Evolutionary conservation across 805 yeast genomes (phyloP).

Genomic region (Saccharomycopsis guyanensis): DNA sequence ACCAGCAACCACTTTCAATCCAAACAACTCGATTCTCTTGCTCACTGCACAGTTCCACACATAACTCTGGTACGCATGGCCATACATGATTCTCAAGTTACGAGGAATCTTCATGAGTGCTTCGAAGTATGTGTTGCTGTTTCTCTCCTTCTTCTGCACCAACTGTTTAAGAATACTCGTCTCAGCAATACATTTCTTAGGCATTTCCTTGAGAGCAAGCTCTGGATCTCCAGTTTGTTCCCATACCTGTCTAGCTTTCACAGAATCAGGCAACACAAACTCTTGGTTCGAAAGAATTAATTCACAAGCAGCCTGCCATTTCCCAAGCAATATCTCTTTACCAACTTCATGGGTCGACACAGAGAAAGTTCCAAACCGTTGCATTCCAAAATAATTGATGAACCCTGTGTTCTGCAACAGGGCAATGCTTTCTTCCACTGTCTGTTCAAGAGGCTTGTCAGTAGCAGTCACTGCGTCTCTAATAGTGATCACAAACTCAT

Average conservation of each 20-base stretch:
- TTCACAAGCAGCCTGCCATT: slow-evolving; percentile 77
- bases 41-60: slow-evolving; percentile 89
- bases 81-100: slow-evolving; percentile 88
- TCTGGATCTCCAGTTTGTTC: slow-evolving; percentile 59
- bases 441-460: slow-evolving; percentile 28
- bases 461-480: slow-evolving; percentile 50
- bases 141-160: slow-evolving; percentile 40
- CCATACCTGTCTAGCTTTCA: slow-evolving; percentile 81
- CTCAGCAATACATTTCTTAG: slow-evolving; percentile 84
- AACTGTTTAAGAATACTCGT: slow-evolving; percentile 56
- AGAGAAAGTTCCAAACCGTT: slow-evolving; percentile 93
- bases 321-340: slow-evolving; percentile 53
- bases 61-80: slow-evolving; percentile 94
- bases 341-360: slow-evolving; percentile 88
- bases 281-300: slow-evolving; percentile 81
- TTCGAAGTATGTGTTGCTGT: slow-evolving; percentile 46
- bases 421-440: slow-evolving; percentile 44
- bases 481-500: slow-evolving; percentile 79
- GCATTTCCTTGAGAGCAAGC: slow-evolving; percentile 67
- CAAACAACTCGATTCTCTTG: slow-evolving; percentile 62
- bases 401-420: slow-evolving; percentile 66
- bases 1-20: slow-evolving; percentile 65
- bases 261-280: slow-evolving; percentile 71
- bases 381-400: slow-evolving; percentile 96
- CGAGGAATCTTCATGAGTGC: slow-evolving; percentile 88